These are phyloP conservation scores for Tetradesmus lagerheimii DNA, from an alignment of 139 green algal species.

Conservation along the genomic window DNA sequence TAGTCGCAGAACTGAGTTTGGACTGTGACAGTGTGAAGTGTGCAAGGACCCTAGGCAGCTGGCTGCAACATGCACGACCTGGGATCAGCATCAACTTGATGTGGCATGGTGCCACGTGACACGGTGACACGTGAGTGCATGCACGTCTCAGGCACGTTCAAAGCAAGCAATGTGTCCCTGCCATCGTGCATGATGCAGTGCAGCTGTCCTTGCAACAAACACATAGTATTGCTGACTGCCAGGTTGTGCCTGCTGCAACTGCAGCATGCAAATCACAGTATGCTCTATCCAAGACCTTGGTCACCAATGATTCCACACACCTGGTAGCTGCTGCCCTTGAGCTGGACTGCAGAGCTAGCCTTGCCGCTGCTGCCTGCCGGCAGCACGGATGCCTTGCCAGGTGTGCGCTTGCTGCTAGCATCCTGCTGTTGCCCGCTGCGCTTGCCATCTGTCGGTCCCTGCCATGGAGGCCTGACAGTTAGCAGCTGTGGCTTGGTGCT, in stretches of 20 bases:
- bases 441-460: neutral
- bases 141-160: too few relatives aligned
- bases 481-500: neutral
- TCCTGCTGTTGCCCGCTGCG: neutral
- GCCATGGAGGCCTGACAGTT: constrained; percentile 16
- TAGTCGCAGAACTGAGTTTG: too few relatives aligned
- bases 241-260: neutral
- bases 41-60: too few relatives aligned
- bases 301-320: neutral
- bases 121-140: too few relatives aligned
- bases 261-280: neutral
- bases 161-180: too few relatives aligned
- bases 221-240: too few relatives aligned
- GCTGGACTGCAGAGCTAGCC: neutral
- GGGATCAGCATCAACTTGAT: too few relatives aligned
- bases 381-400: neutral
- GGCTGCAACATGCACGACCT: too few relatives aligned
- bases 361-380: neutral
- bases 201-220: too few relatives aligned
- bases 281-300: neutral
- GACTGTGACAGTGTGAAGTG: too few relatives aligned
- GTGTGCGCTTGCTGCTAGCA: neutral
- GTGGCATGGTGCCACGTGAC: too few relatives aligned
- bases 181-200: too few relatives aligned
- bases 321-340: neutral